Conservation (phyloP, 495 filamentous ascomycete genomes). For the Hypoxylon fragiforme region DNA sequence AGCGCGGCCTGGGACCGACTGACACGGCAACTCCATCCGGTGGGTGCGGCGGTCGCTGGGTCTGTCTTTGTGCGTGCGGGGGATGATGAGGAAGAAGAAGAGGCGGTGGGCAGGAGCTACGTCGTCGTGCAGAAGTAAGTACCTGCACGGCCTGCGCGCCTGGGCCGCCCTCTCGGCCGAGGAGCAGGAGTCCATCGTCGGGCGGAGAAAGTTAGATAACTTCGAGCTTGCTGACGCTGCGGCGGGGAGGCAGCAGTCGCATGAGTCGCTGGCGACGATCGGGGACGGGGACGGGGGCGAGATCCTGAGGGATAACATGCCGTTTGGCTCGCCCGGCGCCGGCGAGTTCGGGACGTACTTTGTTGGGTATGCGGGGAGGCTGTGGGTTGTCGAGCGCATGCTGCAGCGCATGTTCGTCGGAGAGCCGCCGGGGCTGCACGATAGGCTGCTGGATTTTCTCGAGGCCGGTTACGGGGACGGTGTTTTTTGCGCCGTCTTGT, state of each 20-base stretch:
- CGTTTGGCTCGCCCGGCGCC: conserved; percentile 57
- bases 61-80: conserved; percentile 53
- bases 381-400: conserved; percentile 65
- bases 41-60: conserved; percentile 55
- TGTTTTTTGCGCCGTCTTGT: conserved; percentile 59
- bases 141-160: conserved; percentile 54
- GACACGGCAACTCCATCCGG: conserved; percentile 48
- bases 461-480: conserved; percentile 53
- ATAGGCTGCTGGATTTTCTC: conserved; percentile 60
- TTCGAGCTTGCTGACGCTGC: conserved; percentile 57
- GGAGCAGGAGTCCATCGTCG: conserved; percentile 60
- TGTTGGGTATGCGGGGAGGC: conserved; percentile 56
- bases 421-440: conserved; percentile 57
- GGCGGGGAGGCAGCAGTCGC: conserved; percentile 50
- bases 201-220: conserved; percentile 60
- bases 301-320: conserved; percentile 64
- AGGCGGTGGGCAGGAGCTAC: conserved; percentile 54
- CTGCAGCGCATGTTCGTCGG: conserved; percentile 61
- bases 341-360: conserved; percentile 63
- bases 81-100: conserved; percentile 48
- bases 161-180: conserved; percentile 54
- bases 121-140: conserved; percentile 65
- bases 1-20: conserved; percentile 53
- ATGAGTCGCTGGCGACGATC: conserved; percentile 59
- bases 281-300: conserved; percentile 55